These are phyloP conservation scores for Phyllostachys edulis DNA, from an alignment of 176 grass and related monocot genomes.

Conservation along the genomic window DNA sequence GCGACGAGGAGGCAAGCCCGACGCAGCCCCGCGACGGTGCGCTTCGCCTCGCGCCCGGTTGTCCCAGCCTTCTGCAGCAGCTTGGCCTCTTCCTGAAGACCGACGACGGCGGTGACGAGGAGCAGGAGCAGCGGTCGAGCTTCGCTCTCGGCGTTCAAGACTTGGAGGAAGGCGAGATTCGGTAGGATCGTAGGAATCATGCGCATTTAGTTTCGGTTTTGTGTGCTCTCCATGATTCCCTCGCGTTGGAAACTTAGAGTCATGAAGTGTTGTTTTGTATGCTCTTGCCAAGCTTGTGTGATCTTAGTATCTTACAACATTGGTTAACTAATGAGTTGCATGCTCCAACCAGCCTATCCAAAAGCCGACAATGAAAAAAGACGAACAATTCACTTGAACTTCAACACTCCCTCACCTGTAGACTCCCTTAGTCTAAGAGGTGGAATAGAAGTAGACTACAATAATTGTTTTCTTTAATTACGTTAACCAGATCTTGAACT, in stretches of 20 bases:
- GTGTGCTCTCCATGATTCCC: not conserved
- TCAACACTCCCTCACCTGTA: too few relatives aligned
- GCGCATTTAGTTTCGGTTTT: not conserved
- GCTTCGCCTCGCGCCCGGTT: too few relatives aligned
- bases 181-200: not conserved
- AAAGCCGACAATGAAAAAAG: too few relatives aligned
- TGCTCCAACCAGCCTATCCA: too few relatives aligned
- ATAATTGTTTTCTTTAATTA: too few relatives aligned
- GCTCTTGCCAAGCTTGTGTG: not conserved
- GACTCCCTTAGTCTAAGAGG: too few relatives aligned
- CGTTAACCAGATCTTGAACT: too few relatives aligned
- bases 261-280: not conserved
- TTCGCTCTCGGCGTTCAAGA: not conserved
- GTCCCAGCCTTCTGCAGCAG: slow-evolving; percentile 25
- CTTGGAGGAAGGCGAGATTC: slow-evolving; percentile 41
- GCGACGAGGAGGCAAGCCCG: not conserved
- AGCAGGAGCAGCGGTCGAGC: not conserved
- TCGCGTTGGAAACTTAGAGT: not conserved
- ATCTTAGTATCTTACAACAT: not conserved
- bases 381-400: too few relatives aligned
- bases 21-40: too few relatives aligned
- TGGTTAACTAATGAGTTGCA: too few relatives aligned
- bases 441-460: too few relatives aligned
- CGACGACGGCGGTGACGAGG: not conserved
- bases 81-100: slow-evolving; percentile 35